A percentile compares a stretch with the other conserved stretches of the same genome.
Evolutionary conservation across 176 grass and related monocot species (phyloP).

Genomic region (Avena sativa): DNA sequence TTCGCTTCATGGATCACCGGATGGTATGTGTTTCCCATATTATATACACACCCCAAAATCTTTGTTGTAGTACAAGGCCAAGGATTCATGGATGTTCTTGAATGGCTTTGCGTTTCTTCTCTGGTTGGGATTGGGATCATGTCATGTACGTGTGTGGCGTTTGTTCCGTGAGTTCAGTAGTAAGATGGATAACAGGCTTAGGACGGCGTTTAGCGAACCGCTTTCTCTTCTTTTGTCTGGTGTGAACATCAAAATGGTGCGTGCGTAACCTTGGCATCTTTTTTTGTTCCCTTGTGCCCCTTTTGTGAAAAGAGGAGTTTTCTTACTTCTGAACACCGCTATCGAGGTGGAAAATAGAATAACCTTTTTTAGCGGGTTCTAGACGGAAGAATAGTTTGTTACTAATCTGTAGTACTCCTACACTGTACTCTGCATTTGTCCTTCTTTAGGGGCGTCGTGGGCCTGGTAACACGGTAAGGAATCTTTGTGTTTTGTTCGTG

Average conservation of each 20-base stretch:
- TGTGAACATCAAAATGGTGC: background rate
- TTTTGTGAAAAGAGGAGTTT: background rate
- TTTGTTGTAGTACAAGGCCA: no score
- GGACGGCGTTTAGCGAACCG: background rate
- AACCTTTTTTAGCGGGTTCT: background rate
- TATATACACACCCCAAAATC: no score
- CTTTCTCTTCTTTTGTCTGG: background rate
- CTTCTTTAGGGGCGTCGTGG: background rate
- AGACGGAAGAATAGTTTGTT: background rate
- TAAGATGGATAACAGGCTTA: background rate
- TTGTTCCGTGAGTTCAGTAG: background rate
- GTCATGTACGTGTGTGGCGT: constrained; percentile 5
- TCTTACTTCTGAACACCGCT: background rate
- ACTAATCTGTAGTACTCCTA: no score
- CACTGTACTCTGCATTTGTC: background rate
- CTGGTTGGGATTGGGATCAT: background rate
- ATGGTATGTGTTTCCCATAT: constrained; percentile 54
- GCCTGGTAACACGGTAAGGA: background rate
- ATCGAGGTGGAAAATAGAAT: background rate
- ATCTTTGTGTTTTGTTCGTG: background rate
- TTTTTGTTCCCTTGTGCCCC: background rate
- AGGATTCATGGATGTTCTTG: background rate
- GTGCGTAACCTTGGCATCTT: background rate
- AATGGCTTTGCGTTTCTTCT: background rate
- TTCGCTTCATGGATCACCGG: constrained; percentile 92